phyloP scores from a whole-genome alignment of 192 early-diverging fungal species.

The Coemansia sp. region DNA sequence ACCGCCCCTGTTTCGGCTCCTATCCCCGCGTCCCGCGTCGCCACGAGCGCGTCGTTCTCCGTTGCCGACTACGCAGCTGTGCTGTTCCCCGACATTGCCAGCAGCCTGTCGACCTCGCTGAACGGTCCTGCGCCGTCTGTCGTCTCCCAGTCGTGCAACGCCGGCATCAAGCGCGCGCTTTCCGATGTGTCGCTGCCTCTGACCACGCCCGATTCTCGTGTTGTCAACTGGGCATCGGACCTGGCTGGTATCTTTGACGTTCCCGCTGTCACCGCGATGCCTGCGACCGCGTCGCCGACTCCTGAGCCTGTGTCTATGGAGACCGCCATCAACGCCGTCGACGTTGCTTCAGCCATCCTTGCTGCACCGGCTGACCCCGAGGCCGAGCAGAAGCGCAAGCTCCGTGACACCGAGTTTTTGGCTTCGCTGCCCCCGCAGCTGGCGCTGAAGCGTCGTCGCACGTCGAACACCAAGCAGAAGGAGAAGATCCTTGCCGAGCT shows the following conservation, averaged over 20 bases:
- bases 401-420: constrained; percentile 56
- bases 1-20: neutral
- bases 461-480: constrained; percentile 56
- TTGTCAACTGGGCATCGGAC: constrained; percentile 19
- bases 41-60: constrained; percentile 15
- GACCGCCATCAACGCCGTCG: neutral
- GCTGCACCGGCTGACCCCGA: constrained; percentile 11
- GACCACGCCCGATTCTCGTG: constrained; percentile 3
- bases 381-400: constrained; percentile 47
- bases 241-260: constrained; percentile 32
- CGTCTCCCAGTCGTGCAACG: constrained; percentile 9
- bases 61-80: constrained; percentile 50
- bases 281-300: neutral
- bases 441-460: constrained; percentile 57
- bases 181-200: constrained; percentile 28
- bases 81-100: constrained; percentile 45
- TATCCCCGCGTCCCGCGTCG: constrained; percentile 9
- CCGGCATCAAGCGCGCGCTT: constrained; percentile 13
- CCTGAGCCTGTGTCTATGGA: neutral
- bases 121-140: constrained; percentile 6
- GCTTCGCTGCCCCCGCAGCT: constrained; percentile 58
- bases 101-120: constrained; percentile 21
- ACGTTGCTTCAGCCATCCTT: constrained; percentile 4
- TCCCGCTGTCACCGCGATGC: constrained; percentile 4
- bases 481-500: constrained; percentile 57